Conservation (phyloP, 495 filamentous ascomycete species). For the Tuber brumale region DNA sequence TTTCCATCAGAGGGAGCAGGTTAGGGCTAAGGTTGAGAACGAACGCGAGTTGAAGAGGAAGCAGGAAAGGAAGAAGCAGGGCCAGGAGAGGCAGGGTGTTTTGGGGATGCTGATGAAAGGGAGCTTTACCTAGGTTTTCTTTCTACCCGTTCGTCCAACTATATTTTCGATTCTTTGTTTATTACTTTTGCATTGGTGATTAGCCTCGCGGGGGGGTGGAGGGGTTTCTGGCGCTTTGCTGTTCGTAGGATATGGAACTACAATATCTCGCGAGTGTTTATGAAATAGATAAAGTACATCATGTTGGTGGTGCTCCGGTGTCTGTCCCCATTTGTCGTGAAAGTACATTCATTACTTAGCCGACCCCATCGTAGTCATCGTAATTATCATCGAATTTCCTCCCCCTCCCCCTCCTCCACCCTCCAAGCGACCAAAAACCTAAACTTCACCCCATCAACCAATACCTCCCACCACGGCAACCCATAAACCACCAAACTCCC, state of each 20-base stretch:
- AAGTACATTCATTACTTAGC: not conserved
- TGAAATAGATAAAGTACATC: not conserved
- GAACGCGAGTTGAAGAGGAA: conserved; percentile 59
- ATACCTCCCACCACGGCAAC: not conserved
- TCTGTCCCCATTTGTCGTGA: not conserved
- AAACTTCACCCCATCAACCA: not conserved
- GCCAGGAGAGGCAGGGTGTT: conserved; percentile 46
- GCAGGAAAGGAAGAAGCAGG: conserved; percentile 59
- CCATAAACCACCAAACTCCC: not conserved
- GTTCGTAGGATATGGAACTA: not conserved
- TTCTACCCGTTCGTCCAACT: not conserved
- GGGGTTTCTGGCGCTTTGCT: not conserved
- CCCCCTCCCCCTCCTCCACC: not conserved
- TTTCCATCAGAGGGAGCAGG: conserved; percentile 64
- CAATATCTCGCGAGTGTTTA: not conserved
- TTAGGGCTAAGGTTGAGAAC: conserved; percentile 54
- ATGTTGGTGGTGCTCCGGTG: not conserved
- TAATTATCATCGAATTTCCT: not conserved
- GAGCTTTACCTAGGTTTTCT: conserved; percentile 15
- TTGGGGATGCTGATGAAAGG: conserved; percentile 29
- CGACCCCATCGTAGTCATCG: not conserved
- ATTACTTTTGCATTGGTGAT: not conserved
- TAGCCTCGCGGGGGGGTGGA: not conserved
- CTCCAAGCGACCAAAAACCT: not conserved
- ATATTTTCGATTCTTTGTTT: not conserved